Evolutionary conservation across 768 basidiomycete genomes (phyloP), one percentile per base, ranked within the genome.

Genomic region (Russula ochroleuca): DNA sequence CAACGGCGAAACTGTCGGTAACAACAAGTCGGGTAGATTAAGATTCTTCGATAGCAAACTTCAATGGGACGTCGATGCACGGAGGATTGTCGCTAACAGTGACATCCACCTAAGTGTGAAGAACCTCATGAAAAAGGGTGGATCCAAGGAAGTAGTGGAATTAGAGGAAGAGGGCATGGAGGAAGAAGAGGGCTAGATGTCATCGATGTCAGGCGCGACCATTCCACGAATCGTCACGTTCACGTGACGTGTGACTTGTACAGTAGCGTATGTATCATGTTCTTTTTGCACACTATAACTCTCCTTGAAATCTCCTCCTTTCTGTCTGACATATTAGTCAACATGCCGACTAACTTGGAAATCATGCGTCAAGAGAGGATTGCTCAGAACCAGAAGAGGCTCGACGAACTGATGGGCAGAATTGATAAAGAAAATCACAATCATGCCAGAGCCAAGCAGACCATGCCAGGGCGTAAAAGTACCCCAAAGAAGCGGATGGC

Each of bases 1-100:
- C n/a, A 73, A 72, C 14, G 57, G 65, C 68, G 52, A 68, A 72
- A 31, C 61, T 64, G 17, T 70, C 75, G 59, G 73, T 70, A 54
- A 17, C 28, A 58, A 31, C 37, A 56, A 28, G 25, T 40, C 40
- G 8, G 56, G 56, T 25, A 59, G 48, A 25, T 51, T 55, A 54
- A 63, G 43, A 15, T 67, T 64, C 45, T 68, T 68, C 35, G 66
- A 67, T 4, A 68, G 68, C 56, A 60, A 57, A 50, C 58, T 68
- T 23, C 53, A 25, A 28, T 68, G 68, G 68, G 66, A 68, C 37
- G n/a, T 57, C 40, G 68, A 68, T 47, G 66, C 61, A 25, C 61
- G 65, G 45, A 63, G 37, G 50, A 40, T 65, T 28, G 62, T 68
- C 15, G 17, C 58, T 7, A 63, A 51, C 45, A 52, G 61, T 38